These are phyloP conservation scores for Naganishia onofrii DNA, from an alignment of 768 basidiomycete genomes.

Conservation along the genomic window DNA sequence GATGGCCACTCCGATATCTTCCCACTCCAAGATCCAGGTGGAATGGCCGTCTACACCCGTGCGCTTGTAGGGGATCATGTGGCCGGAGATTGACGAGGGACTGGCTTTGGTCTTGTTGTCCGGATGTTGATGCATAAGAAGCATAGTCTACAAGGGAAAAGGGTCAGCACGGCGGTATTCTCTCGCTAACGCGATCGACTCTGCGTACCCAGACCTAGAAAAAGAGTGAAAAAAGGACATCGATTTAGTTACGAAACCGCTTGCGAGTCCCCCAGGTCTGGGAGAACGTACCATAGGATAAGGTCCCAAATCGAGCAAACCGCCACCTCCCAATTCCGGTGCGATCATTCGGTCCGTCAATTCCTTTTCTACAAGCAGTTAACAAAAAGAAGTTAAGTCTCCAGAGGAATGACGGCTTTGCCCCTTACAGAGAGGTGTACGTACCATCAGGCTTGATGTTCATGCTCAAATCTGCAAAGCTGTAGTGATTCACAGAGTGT, in stretches of 20 bases:
- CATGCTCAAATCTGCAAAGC: constrained; percentile 69
- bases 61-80: constrained; percentile 72
- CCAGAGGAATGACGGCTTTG: too few species aligned
- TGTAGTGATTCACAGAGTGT: constrained; percentile 10
- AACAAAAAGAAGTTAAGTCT: background rate
- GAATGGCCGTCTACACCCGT: constrained; percentile 78
- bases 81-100: constrained; percentile 64
- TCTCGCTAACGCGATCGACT: constrained; percentile 26
- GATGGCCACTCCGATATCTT: constrained; percentile 59
- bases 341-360: constrained; percentile 74
- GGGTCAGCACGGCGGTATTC: constrained; percentile 31
- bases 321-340: constrained; percentile 76
- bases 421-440: constrained; percentile 37
- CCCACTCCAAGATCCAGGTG: constrained; percentile 70
- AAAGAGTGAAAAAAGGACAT: background rate
- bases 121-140: constrained; percentile 74
- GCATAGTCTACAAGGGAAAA: constrained; percentile 61
- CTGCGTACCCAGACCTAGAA: constrained; percentile 25
- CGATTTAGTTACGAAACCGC: background rate
- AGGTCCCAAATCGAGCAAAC: constrained; percentile 76
- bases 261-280: background rate
- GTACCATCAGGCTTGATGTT: constrained; percentile 67
- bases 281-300: constrained; percentile 64
- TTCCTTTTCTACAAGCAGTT: constrained; percentile 58
- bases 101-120: constrained; percentile 59